A percentile compares a stretch with the other conserved stretches of the same genome.
Evolutionary conservation across 331 rosid genomes (phyloP).

Genomic region (Malus hybrid): DNA sequence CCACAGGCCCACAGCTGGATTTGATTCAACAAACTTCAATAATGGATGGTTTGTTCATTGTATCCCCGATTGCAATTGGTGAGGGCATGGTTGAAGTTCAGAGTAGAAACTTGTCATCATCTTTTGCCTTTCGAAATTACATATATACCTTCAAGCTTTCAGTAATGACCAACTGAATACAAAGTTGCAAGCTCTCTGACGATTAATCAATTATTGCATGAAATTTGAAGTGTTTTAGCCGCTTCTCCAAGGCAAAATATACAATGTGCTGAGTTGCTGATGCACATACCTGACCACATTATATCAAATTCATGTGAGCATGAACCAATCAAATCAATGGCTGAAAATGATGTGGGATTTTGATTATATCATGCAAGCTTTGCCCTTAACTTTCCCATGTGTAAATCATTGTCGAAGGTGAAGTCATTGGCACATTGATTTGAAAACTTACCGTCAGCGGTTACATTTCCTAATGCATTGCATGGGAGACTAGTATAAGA

Average conservation of each 20-base stretch:
- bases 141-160: neutral
- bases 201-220: neutral
- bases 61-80: neutral
- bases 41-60: neutral
- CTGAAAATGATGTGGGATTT: constrained; percentile 31
- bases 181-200: neutral
- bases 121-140: neutral
- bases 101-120: neutral
- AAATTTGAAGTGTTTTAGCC: neutral
- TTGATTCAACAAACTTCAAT: neutral
- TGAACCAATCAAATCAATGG: constrained; percentile 6
- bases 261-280: neutral
- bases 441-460: neutral
- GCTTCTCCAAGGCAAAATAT: neutral
- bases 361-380: constrained; percentile 11
- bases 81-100: neutral
- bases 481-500: neutral
- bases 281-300: constrained; percentile 13
- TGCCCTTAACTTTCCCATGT: constrained; percentile 16
- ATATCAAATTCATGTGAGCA: constrained; percentile 16
- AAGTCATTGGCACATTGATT: constrained; percentile 10
- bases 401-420: constrained; percentile 20
- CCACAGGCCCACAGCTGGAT: neutral
- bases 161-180: neutral
- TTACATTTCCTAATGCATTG: neutral